Evolutionary conservation across 805 yeast species (phyloP).

Genomic region (Vanderwaltozyma tropicalis): DNA sequence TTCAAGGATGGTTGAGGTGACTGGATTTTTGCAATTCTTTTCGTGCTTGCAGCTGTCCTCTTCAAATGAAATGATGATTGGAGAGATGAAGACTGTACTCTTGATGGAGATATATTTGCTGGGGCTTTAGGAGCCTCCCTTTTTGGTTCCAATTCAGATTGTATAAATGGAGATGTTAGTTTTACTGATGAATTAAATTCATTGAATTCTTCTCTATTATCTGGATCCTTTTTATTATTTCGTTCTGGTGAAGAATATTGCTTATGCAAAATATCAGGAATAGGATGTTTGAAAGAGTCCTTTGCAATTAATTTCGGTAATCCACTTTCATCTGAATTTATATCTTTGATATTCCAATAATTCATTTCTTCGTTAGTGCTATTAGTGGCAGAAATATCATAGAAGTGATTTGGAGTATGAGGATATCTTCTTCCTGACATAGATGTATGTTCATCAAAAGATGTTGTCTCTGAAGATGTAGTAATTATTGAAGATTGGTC

Average conservation of each 20-base stretch:
- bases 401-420: conserved; percentile 26
- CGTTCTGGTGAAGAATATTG: conserved; percentile 5
- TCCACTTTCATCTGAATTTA: conserved; percentile 6
- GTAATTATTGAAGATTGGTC: conserved; percentile 22
- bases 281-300: conserved; percentile 4
- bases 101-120: conserved; percentile 17
- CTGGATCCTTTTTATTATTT: conserved; percentile 37
- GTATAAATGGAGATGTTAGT: too few species aligned
- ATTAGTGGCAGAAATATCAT: conserved; percentile 12
- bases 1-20: conserved; percentile 9
- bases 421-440: conserved; percentile 22
- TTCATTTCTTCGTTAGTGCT: conserved; percentile 16
- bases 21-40: conserved; percentile 11
- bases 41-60: conserved; percentile 9
- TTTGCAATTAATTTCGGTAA: conserved; percentile 7
- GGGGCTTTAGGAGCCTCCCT: conserved; percentile 71
- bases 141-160: conserved; percentile 42
- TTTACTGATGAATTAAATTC: conserved; percentile 79
- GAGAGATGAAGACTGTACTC: conserved; percentile 9
- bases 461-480: conserved; percentile 24
- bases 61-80: conserved; percentile 10
- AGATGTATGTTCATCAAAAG: conserved; percentile 21
- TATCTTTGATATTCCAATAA: conserved; percentile 25
- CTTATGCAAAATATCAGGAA: conserved; percentile 4
- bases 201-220: conserved; percentile 44